Conservation (phyloP, 1,139 yeast species). For the Trichomonascaceae sp. region DNA sequence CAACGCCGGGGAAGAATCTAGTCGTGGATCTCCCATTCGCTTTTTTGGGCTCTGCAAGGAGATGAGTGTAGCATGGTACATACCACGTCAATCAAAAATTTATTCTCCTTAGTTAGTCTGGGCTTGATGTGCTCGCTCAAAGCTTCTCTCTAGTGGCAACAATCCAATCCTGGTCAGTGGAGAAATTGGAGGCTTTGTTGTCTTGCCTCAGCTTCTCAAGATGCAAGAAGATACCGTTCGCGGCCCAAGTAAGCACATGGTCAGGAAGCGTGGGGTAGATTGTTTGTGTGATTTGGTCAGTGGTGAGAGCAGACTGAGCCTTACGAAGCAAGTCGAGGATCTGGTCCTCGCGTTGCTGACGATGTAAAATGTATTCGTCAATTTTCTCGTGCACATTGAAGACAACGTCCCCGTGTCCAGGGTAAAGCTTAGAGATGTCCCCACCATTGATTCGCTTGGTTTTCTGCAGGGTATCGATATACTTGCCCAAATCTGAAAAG, state of each 20-base stretch:
- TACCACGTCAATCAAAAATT: too few relatives aligned
- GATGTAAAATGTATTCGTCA: constrained; percentile 23
- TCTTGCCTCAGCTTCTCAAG: constrained; percentile 22
- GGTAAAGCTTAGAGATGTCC: constrained; percentile 17
- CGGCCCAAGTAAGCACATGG: constrained; percentile 20
- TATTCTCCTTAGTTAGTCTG: too few relatives aligned
- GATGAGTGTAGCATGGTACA: too few relatives aligned
- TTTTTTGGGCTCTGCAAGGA: too few relatives aligned
- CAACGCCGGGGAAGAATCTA: too few relatives aligned
- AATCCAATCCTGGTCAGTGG: constrained; percentile 7
- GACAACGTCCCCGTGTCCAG: constrained; percentile 29
- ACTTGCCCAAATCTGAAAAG: constrained; percentile 22
- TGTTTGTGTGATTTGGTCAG: constrained; percentile 16
- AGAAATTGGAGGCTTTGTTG: constrained; percentile 7
- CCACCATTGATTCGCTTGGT: constrained; percentile 16
- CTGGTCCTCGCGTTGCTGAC: constrained; percentile 24
- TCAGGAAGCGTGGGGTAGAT: constrained; percentile 22
- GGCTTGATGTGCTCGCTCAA: too few relatives aligned
- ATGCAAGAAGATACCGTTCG: constrained; percentile 22
- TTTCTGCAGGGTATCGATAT: constrained; percentile 20
- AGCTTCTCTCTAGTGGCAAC: constrained; percentile 5
- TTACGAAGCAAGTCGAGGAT: constrained; percentile 15
- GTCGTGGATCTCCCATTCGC: too few relatives aligned
- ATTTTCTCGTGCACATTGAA: constrained; percentile 22
- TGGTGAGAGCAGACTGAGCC: constrained; percentile 9